A percentile compares a stretch with the other conserved stretches of the same genome.
phyloP scores from a whole-genome alignment of 1,284 basidiomycete genomes.

The Grifola frondosa region DNA sequence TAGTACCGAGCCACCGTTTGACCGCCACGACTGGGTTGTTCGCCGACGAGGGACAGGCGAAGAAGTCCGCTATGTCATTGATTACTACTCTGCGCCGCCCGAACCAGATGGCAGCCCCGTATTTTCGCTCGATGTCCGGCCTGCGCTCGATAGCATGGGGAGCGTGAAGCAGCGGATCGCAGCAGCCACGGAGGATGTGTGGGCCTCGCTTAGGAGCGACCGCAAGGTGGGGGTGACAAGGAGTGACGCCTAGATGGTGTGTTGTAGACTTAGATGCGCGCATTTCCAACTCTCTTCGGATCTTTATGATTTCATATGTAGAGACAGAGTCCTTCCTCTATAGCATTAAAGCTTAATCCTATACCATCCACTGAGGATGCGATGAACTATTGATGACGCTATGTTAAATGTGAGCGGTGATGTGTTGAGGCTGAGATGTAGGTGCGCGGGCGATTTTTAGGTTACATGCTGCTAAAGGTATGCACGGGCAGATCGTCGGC shows the following conservation, averaged over 20 bases:
- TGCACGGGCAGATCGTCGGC: conserved; percentile 39
- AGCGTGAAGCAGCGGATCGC: conserved; percentile 72
- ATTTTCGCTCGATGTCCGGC: conserved; percentile 90
- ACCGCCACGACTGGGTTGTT: conserved; percentile 98
- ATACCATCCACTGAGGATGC: too few species aligned
- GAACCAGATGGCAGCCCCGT: conserved; percentile 87
- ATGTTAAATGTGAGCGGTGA: conserved; percentile 18
- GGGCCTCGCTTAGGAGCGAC: conserved; percentile 38
- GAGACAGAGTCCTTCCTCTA: conserved; percentile 13
- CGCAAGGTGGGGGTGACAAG: conserved; percentile 4
- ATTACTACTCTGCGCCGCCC: conserved; percentile 90
- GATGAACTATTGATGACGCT: conserved; percentile 12
- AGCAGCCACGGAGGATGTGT: conserved; percentile 70
- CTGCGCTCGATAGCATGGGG: conserved; percentile 79
- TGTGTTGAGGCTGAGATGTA: not conserved
- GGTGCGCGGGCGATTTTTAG: conserved; percentile 2
- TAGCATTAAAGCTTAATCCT: conserved; percentile 16
- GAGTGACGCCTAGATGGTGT: not conserved
- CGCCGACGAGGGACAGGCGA: conserved; percentile 71
- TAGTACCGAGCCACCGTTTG: conserved; percentile 91
- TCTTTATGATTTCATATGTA: too few species aligned
- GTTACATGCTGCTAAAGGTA: conserved; percentile 32
- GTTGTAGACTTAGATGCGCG: not conserved
- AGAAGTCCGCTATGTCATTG: conserved; percentile 92
- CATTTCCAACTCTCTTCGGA: too few species aligned